Evolutionary conservation across 176 grass and related monocot species (phyloP), one percentile per base, ranked within the genome.

Genomic region (Dactylis glomerata): DNA sequence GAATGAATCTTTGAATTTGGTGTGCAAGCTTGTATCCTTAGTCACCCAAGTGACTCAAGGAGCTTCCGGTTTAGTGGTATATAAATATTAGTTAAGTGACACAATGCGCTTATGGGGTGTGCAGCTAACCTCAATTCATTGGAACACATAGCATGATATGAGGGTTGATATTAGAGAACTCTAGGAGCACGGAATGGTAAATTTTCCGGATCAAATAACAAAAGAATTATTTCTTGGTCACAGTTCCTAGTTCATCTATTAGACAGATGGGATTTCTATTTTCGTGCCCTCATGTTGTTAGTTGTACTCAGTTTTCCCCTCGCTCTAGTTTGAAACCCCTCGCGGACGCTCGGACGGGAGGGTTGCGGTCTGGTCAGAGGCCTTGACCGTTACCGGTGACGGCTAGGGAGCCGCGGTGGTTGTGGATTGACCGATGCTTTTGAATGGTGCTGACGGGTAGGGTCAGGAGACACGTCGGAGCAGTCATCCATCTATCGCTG

Each of bases 1-100:
- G 76, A 23, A 73, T 62, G 40, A 77, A 77, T 62, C 61, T 85
- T 80, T 38, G 1, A 63, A 52, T 71, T 40, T 77, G 50, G 6
- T 13, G 2, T 27, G 34, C 42, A 59, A 31, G 12, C 47, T 77
- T 65, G 33, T 55, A 33, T 58, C 41, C 36, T 55, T 37, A 82
- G 51, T 37, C 62, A 50, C 78, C 34, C 34, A 44, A 50, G 22
- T 77, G 20, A 77, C 27, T 52, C 10, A 37, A 80, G 59, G 54
- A 41, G 20, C 32, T 38, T 70, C 34, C 31, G 45, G 20, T 61
- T 68, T 52, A 11, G 8, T 63, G 64, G 24, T 76, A 20, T 27
- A 63, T 20, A 58, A 38, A 74, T 19, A 47, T 36, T 19, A 38
- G 22, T 15, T 28, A 50, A 67, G 37, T 24, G 5, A 78, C 38